Base-by-base conservation (phyloP, 768 basidiomycete genomes). In the Suillus bovinus region DNA sequence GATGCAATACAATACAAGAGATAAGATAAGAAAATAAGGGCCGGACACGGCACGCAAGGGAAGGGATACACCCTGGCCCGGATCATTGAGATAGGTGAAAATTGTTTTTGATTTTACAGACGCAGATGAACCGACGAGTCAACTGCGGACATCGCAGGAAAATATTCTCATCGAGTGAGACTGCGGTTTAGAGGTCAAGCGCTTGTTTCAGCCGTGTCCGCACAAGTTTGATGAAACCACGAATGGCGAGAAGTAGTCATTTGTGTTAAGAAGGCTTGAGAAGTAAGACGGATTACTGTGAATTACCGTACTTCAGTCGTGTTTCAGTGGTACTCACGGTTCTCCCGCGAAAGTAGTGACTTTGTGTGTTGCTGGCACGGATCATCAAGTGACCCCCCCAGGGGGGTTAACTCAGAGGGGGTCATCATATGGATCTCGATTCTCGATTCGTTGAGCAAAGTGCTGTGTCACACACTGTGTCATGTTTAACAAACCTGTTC, bases 391-490 rank as follows among this genome's bases (percentile, higher is more conserved):
- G 31, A 52, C 50, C 50, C 50, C 50, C 29, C 50, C 1, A 5
- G 31, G 20, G 29, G 50, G 29, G 31, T 33, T 29, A 33, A 52
- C 20, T n/a, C 5, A n/a, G 11, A 13, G 31, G 50, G 49, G 50
- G 50, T 52, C 50, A 31, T 31, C 10, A 17, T 52, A 50, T 33
- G 20, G 31, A 52, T 52, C 50, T 52, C 20, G 29, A 52, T 31
- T 7, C 22, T 14, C 33, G 33, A 34, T 34, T 34, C 33, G 9
- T 5, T n/a, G 31, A 52, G 50, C 50, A 27, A 49, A 33, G 50
- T 52, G 50, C 50, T 52, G 50, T 52, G 50, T 52, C 29, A 52
- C 20, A n/a, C 13, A 52, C 50, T 52, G 50, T 52, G 50, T 52
- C 50, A 52, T 52, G 50, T 52, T 31, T 34, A 34, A 34, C 33